Evolutionary conservation across 345 rosid species (phyloP), one percentile per base, ranked within the genome.

Genomic region (Rhodamnia rubescens): DNA sequence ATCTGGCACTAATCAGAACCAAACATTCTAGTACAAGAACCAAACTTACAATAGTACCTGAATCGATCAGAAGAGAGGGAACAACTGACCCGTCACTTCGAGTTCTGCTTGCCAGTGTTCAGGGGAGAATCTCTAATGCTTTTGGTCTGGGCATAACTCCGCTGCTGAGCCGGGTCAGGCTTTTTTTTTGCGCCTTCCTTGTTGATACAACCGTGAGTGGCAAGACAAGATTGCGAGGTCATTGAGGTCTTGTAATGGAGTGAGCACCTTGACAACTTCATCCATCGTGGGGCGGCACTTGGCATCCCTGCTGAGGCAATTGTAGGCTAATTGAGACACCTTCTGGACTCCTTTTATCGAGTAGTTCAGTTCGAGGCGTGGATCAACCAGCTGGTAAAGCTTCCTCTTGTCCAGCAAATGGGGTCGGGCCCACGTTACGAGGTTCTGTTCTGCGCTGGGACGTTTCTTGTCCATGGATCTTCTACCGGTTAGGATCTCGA

Each of bases 391-490:
- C 51, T 93, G 90, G 90, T 92, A 94, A 74, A 95, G 86, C 90
- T 94, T 93, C 90, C 98, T 88, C 90, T 92, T 96, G 91, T 97
- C 98, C 26, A 93, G 90, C 58, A 97, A 89, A 89, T 95, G 93
- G 14, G 98, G 96, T 61, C 95, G 92, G 32, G 99, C 98, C 99
- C 99, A 95, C 47, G 93, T 88, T 74, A 97, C 98, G 7, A 97
- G 96, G 89, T 95, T 97, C 80, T 95, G 92, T 86, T 95, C 98
- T 69, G 96, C 97, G 1, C 93, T 94, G 4, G 98, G 98, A 6
- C 98, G 94, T 83, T 94, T 97, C 91, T 95, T 97, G 90, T 95
- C 99, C 94, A 97, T 92, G n/a, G 99, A 95, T 92, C 98, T 93
- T 88, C 98, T 90, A 84, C 98, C 99, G 50, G 96, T 95, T 86